These are phyloP conservation scores for Lentinus brumalis DNA, from an alignment of 768 basidiomycete genomes.

Conservation along the genomic window DNA sequence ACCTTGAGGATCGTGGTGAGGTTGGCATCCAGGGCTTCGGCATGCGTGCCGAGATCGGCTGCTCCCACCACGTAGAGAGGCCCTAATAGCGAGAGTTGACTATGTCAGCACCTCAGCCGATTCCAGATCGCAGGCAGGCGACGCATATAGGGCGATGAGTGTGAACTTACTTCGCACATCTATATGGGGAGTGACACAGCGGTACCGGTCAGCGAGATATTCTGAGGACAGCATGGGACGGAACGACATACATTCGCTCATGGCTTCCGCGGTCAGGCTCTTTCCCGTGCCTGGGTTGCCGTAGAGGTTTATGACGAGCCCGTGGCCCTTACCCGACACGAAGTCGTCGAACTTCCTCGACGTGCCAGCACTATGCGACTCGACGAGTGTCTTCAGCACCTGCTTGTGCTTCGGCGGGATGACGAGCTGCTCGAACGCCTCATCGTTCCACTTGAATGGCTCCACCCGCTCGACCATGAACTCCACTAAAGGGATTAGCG, in stretches of 20 bases:
- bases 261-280: constrained; percentile 38
- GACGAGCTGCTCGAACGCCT: constrained; percentile 36
- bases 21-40: constrained; percentile 32
- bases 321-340: constrained; percentile 38
- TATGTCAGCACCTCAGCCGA: not conserved
- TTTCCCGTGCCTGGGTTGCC: constrained; percentile 38
- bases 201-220: not conserved
- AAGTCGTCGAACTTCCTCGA: constrained; percentile 35
- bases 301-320: constrained; percentile 37
- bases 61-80: constrained; percentile 39
- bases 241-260: constrained; percentile 35
- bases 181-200: not conserved
- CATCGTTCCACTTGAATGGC: constrained; percentile 43
- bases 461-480: constrained; percentile 58
- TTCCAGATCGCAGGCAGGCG: not conserved
- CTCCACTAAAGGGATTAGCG: constrained; percentile 44
- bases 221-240: not conserved
- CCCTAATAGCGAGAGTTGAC: constrained; percentile 10
- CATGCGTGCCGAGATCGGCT: constrained; percentile 37
- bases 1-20: constrained; percentile 36
- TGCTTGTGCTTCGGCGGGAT: constrained; percentile 33
- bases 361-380: constrained; percentile 27
- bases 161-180: constrained; percentile 26
- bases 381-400: constrained; percentile 32
- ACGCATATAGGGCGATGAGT: no score